Conservation (phyloP, 1,284 basidiomycete species). For the Sanghuangporus sanghuang region DNA sequence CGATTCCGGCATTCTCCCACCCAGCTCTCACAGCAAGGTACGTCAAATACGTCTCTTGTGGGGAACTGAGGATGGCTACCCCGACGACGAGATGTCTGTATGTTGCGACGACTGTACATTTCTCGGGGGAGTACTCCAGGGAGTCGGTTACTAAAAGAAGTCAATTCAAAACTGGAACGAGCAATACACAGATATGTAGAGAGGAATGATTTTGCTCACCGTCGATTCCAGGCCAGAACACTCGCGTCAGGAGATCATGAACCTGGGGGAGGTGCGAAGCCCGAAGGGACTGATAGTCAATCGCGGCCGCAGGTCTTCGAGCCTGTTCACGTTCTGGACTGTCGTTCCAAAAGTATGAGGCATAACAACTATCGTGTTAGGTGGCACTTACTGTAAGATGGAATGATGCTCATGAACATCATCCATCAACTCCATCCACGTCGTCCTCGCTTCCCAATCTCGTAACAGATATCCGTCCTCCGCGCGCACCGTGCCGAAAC, state of each 20-base stretch:
- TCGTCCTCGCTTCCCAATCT: constrained; percentile 64
- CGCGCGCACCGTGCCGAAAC: constrained; percentile 28
- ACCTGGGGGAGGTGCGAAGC: constrained; percentile 59
- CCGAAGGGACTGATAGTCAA: constrained; percentile 59
- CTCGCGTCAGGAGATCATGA: constrained; percentile 57
- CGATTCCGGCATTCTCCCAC: constrained; percentile 73
- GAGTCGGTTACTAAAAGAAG: constrained; percentile 54
- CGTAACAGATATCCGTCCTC: constrained; percentile 39
- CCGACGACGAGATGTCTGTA: constrained; percentile 71
- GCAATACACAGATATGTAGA: neutral
- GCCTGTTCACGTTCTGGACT: constrained; percentile 51
- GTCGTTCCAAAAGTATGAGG: neutral
- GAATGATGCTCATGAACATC: constrained; percentile 61
- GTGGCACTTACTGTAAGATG: constrained; percentile 47
- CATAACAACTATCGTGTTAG: constrained; percentile 3
- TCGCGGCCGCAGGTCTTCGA: constrained; percentile 41
- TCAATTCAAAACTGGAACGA: neutral
- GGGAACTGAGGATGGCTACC: constrained; percentile 71
- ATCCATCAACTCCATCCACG: constrained; percentile 70
- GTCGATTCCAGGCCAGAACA: constrained; percentile 71
- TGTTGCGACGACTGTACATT: constrained; percentile 63
- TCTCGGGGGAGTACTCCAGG: constrained; percentile 59
- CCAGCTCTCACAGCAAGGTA: constrained; percentile 70
- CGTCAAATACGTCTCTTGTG: constrained; percentile 73
- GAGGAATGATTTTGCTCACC: constrained; percentile 35